phyloP scores from a whole-genome alignment of 108 stramenopile species.

The Bacterosira constricta region DNA sequence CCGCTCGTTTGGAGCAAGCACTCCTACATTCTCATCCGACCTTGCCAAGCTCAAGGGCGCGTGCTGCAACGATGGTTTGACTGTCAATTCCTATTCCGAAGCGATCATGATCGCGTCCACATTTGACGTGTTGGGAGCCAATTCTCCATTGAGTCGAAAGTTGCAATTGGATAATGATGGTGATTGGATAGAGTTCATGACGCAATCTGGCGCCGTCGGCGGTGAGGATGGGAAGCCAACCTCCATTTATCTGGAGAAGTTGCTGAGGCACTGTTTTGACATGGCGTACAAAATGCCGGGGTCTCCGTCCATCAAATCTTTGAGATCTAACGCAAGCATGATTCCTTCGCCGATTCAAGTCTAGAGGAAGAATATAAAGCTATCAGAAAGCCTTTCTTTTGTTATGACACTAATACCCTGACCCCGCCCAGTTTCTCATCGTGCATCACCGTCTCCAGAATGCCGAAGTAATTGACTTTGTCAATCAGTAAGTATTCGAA shows the following conservation, averaged over 20 bases:
- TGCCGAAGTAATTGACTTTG: too few relatives aligned
- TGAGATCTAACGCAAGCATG: too few relatives aligned
- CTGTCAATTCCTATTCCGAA: slow-evolving; percentile 17
- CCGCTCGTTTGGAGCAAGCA: slow-evolving; percentile 38
- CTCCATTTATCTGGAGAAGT: slow-evolving; percentile 24
- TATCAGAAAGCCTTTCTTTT: too few relatives aligned
- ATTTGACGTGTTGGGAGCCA: slow-evolving; percentile 32
- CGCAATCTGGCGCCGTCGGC: background rate
- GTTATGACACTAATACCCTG: too few relatives aligned
- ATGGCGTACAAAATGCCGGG: slow-evolving; percentile 51
- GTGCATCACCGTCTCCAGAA: too few relatives aligned
- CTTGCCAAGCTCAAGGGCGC: slow-evolving; percentile 23
- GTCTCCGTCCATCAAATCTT: too few relatives aligned
- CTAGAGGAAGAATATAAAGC: too few relatives aligned
- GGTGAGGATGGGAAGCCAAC: background rate
- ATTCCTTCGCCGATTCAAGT: too few relatives aligned
- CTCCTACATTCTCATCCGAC: slow-evolving; percentile 46
- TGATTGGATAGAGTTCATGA: slow-evolving; percentile 36
- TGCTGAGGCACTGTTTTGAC: slow-evolving; percentile 44
- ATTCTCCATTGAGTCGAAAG: slow-evolving; percentile 31
- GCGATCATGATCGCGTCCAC: slow-evolving; percentile 40
- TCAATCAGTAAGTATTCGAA: too few relatives aligned
- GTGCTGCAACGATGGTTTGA: background rate
- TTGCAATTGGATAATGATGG: slow-evolving; percentile 11
- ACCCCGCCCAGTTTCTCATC: too few relatives aligned